These are phyloP conservation scores for Entamoeba histolytica DNA, from an alignment of 208 protist species.

Conservation along the genomic window DNA sequence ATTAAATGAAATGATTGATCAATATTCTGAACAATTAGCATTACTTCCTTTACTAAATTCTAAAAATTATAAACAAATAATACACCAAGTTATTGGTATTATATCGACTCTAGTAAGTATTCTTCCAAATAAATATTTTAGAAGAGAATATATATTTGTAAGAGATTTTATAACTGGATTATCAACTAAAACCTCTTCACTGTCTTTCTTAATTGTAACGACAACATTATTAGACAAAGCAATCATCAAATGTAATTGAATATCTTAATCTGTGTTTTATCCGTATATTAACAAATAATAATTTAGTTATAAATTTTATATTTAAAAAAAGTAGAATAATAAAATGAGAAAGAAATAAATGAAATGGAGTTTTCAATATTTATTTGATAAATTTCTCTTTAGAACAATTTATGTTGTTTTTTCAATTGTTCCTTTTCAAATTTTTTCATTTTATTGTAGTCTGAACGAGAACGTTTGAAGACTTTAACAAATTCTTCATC, in stretches of 20 bases:
- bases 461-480: not conserved
- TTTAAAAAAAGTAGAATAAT: too few species aligned
- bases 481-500: not conserved
- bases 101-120: not conserved
- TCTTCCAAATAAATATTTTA: not conserved
- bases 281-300: too few species aligned
- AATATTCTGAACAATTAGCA: not conserved
- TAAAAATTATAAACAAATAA: not conserved
- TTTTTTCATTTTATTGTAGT: too few species aligned
- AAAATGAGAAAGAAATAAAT: too few species aligned
- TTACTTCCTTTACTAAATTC: not conserved
- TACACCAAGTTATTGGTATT: not conserved
- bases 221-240: not conserved
- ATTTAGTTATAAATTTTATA: too few species aligned
- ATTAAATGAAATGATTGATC: not conserved
- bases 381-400: too few species aligned
- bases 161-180: not conserved
- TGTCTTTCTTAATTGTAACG: not conserved
- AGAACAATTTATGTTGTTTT: too few species aligned
- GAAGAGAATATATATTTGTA: not conserved
- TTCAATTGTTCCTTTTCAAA: too few species aligned
- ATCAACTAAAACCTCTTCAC: not conserved
- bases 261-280: too few species aligned
- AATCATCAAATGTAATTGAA: too few species aligned
- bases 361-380: too few species aligned